Evolutionary conservation across 2,329 filamentous ascomycete species (phyloP), one percentile per base, ranked within the genome.

Genomic region (Phialemonium atrogriseum): DNA sequence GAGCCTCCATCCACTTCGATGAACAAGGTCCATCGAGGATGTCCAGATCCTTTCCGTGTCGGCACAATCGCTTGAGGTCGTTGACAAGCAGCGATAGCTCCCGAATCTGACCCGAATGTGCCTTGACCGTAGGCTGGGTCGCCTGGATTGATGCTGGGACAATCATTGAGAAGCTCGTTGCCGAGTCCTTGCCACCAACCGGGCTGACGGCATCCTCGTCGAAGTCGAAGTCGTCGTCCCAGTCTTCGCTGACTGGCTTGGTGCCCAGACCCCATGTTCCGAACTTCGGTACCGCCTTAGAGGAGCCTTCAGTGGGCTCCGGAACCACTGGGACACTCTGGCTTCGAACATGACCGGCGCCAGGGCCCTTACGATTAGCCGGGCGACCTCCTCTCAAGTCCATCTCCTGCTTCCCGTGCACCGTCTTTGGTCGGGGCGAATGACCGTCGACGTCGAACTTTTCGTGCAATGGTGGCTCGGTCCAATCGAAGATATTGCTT

Each of bases 211-310:
- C 51, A n/a, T 56, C 47, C 25, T 59, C 62, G 19, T 66, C 70
- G 50, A 89, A 88, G 38, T 89, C 83, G 45, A 93, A 91, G 52
- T 93, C 85, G 41, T 88, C 83, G 45, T 89, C 85, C 85, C 85
- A 93, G 48, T 91, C 84, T 51, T 93, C 85, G 39, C 80, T 88
- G 9, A 79, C 78, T 11, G 75, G 80, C 54, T 88, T 88, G 40
- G 75, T 79, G n/a, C 80, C 77, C 24, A 86, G 60, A 3, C 82
- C 83, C 84, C 84, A 89, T 1, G 84, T 88, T 25, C 84, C 81
- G 48, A 86, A 89, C 47, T 87, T 88, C 32, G 70, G 61, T 2
- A 72, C 39, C 48, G 55, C 64, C 54, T 60, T 81, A 48, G 54
- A 55, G 49, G 55, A 68, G 51, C 69, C 80, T 39, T 56, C 64